A percentile compares a stretch with the other conserved stretches of the same genome.
phyloP scores from a whole-genome alignment of 108 stramenopile species.

The Skeletonema potamos region DNA sequence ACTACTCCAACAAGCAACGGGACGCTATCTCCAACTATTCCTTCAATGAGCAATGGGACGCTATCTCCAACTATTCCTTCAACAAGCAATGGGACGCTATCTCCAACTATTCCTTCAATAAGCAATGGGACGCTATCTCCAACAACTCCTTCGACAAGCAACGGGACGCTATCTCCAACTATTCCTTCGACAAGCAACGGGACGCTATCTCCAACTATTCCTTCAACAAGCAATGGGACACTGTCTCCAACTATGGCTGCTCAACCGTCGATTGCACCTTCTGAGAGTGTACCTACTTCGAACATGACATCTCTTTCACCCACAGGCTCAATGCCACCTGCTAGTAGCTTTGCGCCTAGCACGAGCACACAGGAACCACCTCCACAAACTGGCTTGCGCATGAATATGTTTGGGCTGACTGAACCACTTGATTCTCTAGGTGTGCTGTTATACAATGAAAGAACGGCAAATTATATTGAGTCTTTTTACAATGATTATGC shows the following conservation, averaged over 20 bases:
- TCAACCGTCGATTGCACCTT: not conserved
- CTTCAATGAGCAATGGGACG: not conserved
- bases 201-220: not conserved
- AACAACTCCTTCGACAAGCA: not conserved
- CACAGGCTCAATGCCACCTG: not conserved
- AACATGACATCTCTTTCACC: not conserved
- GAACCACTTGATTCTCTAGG: not conserved
- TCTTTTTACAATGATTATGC: constrained; percentile 11
- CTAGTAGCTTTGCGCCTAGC: not conserved
- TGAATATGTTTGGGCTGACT: constrained; percentile 21
- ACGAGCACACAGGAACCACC: not conserved
- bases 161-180: not conserved
- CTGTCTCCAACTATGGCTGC: not conserved
- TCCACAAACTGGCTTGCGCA: not conserved
- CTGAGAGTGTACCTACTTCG: not conserved
- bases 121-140: not conserved
- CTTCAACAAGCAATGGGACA: not conserved
- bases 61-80: not conserved
- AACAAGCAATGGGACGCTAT: not conserved
- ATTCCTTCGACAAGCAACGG: not conserved
- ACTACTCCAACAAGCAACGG: not conserved
- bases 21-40: not conserved
- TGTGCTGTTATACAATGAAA: constrained; percentile 7
- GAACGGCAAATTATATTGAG: constrained; percentile 21
- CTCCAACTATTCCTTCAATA: not conserved